These are phyloP conservation scores for Verbena officinalis DNA, from an alignment of 257 asterid genomes.

Conservation along the genomic window DNA sequence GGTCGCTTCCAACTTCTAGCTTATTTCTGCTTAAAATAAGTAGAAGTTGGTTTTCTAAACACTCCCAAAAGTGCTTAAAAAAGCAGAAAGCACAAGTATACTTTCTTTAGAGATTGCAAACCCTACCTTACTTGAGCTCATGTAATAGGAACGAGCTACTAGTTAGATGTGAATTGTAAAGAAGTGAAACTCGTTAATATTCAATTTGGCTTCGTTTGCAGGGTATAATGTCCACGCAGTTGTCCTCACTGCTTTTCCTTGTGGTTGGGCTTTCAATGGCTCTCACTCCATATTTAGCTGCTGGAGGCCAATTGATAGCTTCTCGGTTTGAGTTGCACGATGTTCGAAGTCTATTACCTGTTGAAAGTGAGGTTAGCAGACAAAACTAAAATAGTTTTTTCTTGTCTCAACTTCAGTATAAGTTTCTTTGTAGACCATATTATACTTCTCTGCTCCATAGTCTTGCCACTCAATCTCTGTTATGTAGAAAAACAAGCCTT, in stretches of 20 bases:
- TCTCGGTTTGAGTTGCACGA: conserved; percentile 97
- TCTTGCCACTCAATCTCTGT: conserved; percentile 14
- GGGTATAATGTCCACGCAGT: conserved; percentile 95
- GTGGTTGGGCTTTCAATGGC: conserved; percentile 99
- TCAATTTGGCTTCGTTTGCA: conserved; percentile 38
- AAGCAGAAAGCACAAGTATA: too few species aligned
- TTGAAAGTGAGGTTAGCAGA: conserved; percentile 87
- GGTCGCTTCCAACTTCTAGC: too few species aligned
- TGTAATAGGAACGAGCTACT: conserved; percentile 15
- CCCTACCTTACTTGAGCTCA: conserved; percentile 22
- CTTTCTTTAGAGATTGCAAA: too few species aligned
- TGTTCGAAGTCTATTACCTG: conserved; percentile 95
- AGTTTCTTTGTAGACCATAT: conserved; percentile 3
- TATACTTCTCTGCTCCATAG: conserved; percentile 7
- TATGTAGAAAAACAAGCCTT: conserved; percentile 10
- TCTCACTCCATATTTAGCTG: conserved; percentile 95
- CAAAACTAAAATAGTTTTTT: conserved; percentile 11
- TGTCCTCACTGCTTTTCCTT: conserved; percentile 92
- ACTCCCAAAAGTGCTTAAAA: too few species aligned
- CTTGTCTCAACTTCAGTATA: conserved; percentile 1
- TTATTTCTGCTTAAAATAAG: too few species aligned
- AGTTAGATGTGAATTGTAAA: conserved; percentile 3
- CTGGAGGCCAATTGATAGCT: conserved; percentile 98
- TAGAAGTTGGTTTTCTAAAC: too few species aligned
- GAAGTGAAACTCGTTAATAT: neutral